Evolutionary conservation across 805 yeast species (phyloP), one percentile per base, ranked within the genome.

Genomic region (Ogataea nonfermentans): DNA sequence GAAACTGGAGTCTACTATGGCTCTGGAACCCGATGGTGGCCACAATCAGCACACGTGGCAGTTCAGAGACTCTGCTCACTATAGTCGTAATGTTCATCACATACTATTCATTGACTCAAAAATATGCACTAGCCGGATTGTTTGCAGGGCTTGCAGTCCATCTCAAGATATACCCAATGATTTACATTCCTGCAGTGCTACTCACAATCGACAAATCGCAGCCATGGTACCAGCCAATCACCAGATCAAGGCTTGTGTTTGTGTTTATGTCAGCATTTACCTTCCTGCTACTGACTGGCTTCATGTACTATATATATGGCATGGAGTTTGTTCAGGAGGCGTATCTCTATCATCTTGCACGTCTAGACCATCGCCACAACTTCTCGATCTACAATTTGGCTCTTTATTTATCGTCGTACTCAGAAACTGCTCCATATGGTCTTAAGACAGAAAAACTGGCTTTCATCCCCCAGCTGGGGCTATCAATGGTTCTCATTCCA

Each of bases 351-450:
- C 99, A 91, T 61, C 65, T 91, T 29, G 69, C 76, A 7, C 70
- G 99, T 44, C 62, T 87, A 4, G 99, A 93, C 60, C 99, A 93
- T 61, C 76, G 99, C 33, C 99, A 93, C 63, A 93, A 93, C 62
- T 93, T 93, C 57, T 86, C 96, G 4, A 68, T 90, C 2, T 93
- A 90, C 74, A 85, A 90, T 59, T 66, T 87, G 9, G 66, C 81
- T 15, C 66, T 93, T 28, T 84, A 84, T 59, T 76, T 74, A 56
- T 73, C 73, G 32, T 80, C 89, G 2, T 68, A 69, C 12, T 35
- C 49, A 6, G 34, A 41, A 6, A 12, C 29, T 4, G 52, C 58
- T 6, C 29, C 49, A 12, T 24, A 33, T 12, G 29, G 43, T 9
- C 29, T 56, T 12, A 42, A 48, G 13, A 22, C 59, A 12, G 65